Conservation (phyloP, 2,329 filamentous ascomycete species). For the Fusarium nematophilum region DNA sequence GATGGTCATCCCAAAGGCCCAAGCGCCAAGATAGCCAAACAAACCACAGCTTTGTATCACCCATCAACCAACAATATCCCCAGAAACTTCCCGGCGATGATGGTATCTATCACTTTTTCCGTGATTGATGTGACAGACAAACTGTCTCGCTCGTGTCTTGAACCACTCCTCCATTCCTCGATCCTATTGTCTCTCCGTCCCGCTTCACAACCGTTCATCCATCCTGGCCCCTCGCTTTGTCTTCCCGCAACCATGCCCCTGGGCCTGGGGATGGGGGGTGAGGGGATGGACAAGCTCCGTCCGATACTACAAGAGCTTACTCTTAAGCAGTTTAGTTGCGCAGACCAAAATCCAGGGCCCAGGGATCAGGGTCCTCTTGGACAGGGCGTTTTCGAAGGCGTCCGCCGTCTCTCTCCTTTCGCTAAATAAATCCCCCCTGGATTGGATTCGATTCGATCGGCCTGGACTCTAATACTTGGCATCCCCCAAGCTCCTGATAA, state of each 20-base stretch:
- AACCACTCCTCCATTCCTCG: constrained; percentile 13
- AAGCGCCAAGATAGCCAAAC: constrained; percentile 25
- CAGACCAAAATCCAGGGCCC: constrained; percentile 6
- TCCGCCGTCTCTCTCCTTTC: constrained; percentile 18
- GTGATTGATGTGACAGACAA: constrained; percentile 1
- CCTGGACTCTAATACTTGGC: constrained; percentile 9
- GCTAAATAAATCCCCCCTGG: constrained; percentile 25
- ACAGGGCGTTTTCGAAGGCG: constrained; percentile 16
- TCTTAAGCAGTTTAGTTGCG: constrained; percentile 27
- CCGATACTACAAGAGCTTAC: constrained; percentile 27
- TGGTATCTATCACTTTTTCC: constrained; percentile 4
- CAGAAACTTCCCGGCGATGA: too few relatives aligned
- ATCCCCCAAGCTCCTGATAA: constrained; percentile 20
- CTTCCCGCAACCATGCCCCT: constrained; percentile 24
- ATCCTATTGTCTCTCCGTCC: constrained; percentile 16
- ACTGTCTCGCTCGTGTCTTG: constrained; percentile 1
- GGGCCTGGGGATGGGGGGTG: constrained; percentile 35
- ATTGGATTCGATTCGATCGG: constrained; percentile 12
- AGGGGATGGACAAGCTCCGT: constrained; percentile 29
- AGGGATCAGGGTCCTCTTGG: constrained; percentile 28
- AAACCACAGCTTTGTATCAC: constrained; percentile 16
- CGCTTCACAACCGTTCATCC: constrained; percentile 1
- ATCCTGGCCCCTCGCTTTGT: constrained; percentile 1
- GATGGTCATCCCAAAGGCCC: constrained; percentile 14
- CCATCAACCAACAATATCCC: constrained; percentile 21